phyloP scores from a whole-genome alignment of 2,329 filamentous ascomycete species.

The Fusarium nisikadoi region DNA sequence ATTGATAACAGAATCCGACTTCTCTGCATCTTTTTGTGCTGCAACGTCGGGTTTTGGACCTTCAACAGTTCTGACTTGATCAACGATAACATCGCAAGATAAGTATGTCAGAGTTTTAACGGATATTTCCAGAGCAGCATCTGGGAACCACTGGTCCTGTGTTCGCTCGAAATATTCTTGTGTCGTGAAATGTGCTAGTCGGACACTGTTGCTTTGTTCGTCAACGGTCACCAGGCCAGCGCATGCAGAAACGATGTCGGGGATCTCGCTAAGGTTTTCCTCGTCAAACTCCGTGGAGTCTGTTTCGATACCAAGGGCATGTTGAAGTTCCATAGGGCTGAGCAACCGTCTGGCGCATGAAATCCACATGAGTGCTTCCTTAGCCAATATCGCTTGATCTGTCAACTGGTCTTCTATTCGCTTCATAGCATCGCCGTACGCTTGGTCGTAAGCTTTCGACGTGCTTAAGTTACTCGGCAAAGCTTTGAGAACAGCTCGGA shows the following conservation, averaged over 20 bases:
- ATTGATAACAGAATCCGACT: not conserved
- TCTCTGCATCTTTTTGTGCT: not conserved
- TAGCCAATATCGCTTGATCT: slow-evolving; percentile 51
- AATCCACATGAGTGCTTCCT: slow-evolving; percentile 54
- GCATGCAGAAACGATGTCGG: slow-evolving; percentile 52
- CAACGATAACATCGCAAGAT: not conserved
- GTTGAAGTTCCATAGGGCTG: slow-evolving; percentile 50
- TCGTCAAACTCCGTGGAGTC: slow-evolving; percentile 45
- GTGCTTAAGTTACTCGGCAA: slow-evolving; percentile 32
- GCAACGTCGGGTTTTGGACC: not conserved
- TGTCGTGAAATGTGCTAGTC: slow-evolving; percentile 58
- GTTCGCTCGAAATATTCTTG: slow-evolving; percentile 55
- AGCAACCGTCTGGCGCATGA: slow-evolving; percentile 50
- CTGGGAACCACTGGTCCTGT: not conserved
- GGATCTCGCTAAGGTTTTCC: slow-evolving; percentile 49
- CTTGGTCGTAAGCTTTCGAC: slow-evolving; percentile 45
- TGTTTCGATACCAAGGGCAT: slow-evolving; percentile 54
- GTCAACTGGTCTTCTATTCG: slow-evolving; percentile 53
- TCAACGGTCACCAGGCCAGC: slow-evolving; percentile 56
- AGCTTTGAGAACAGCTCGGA: not conserved
- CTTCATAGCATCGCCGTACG: slow-evolving; percentile 56
- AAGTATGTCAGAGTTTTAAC: not conserved
- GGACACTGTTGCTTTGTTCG: slow-evolving; percentile 50
- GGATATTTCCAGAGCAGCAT: not conserved
- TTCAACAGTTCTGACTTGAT: not conserved